These are phyloP conservation scores for Sordaria brevicollis DNA, from an alignment of 495 filamentous ascomycete genomes.

Conservation along the genomic window DNA sequence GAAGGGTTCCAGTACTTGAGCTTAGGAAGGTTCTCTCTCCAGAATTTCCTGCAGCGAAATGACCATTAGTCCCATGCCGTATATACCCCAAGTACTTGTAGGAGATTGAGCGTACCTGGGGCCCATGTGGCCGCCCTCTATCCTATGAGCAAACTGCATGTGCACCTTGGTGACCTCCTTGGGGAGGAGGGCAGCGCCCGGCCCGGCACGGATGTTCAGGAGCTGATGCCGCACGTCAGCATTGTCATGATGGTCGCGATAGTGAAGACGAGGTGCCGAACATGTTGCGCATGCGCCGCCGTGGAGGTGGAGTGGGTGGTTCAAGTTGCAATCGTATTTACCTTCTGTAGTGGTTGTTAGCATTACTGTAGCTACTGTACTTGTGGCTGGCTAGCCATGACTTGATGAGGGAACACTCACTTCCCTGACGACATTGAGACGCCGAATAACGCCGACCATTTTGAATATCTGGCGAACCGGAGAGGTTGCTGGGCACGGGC, in stretches of 20 bases:
- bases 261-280: not conserved
- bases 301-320: constrained; percentile 1
- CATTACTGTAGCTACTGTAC: not conserved
- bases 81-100: not conserved
- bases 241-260: not conserved
- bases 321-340: constrained; percentile 4
- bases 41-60: constrained; percentile 58
- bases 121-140: constrained; percentile 64
- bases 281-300: not conserved
- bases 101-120: constrained; percentile 47
- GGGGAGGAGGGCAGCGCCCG: constrained; percentile 72
- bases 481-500: not conserved
- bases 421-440: constrained; percentile 66
- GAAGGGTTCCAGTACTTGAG: constrained; percentile 91
- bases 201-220: constrained; percentile 60
- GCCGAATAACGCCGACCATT: constrained; percentile 72
- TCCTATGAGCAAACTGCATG: constrained; percentile 62
- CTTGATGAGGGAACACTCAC: constrained; percentile 43
- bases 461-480: constrained; percentile 21
- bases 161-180: constrained; percentile 74
- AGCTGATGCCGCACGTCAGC: constrained; percentile 38
- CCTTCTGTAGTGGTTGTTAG: constrained; percentile 26
- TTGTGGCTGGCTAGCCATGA: not conserved
- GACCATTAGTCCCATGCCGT: not conserved
- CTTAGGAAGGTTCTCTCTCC: constrained; percentile 68